Conservation (phyloP, 768 basidiomycete species). For the Agaricus bisporus region DNA sequence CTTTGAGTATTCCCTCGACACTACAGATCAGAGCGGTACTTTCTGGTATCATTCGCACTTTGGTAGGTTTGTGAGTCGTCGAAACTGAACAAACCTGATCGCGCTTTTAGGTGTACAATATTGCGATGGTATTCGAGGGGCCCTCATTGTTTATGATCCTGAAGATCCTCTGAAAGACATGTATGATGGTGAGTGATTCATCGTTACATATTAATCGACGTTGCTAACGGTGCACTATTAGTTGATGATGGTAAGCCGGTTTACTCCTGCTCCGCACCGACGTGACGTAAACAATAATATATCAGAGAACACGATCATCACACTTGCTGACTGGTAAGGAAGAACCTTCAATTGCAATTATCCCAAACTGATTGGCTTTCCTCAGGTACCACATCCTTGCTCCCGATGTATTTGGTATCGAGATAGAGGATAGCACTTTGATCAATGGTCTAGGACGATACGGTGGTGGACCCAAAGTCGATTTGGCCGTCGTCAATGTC, state of each 20-base stretch:
- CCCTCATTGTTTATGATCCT: slow-evolving; percentile 27
- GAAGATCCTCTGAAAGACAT: slow-evolving; percentile 18
- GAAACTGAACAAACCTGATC: background rate
- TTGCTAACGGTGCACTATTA: slow-evolving; percentile 6
- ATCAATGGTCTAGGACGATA: slow-evolving; percentile 36
- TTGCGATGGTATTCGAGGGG: slow-evolving; percentile 41
- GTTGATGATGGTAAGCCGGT: slow-evolving; percentile 29
- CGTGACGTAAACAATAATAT: slow-evolving; percentile 20
- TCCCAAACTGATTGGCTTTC: background rate
- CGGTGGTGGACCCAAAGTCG: slow-evolving; percentile 22
- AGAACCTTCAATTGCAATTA: background rate
- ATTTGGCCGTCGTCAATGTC: slow-evolving; percentile 30
- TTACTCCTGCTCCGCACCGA: slow-evolving; percentile 11
- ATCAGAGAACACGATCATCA: slow-evolving; percentile 32
- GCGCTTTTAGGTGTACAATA: slow-evolving; percentile 28
- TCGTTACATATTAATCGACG: background rate
- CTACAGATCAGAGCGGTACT: slow-evolving; percentile 30
- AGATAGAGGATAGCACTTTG: slow-evolving; percentile 24
- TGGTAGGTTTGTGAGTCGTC: slow-evolving; percentile 1
- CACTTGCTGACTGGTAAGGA: slow-evolving; percentile 31
- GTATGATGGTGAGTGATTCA: slow-evolving; percentile 12
- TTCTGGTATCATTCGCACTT: slow-evolving; percentile 33
- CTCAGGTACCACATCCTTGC: slow-evolving; percentile 19
- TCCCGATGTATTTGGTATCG: slow-evolving; percentile 14
- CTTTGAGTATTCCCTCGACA: slow-evolving; percentile 32